phyloP scores from a whole-genome alignment of 768 basidiomycete species.

The Obba rivulosa region DNA sequence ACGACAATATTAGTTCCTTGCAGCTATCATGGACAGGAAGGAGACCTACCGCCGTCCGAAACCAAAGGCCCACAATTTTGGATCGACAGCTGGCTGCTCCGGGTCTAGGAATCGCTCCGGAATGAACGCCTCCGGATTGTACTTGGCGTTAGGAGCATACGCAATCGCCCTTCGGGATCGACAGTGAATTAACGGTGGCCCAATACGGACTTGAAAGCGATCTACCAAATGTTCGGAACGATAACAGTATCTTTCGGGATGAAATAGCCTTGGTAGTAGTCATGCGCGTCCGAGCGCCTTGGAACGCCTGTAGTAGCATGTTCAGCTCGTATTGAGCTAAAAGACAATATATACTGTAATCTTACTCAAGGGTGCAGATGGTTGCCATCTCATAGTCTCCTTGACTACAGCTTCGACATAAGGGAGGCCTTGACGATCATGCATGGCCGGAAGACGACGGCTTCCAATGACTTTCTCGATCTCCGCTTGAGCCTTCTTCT shows the following conservation, averaged over 20 bases:
- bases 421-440: slow-evolving; percentile 12
- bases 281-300: slow-evolving; percentile 13
- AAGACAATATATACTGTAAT: not conserved
- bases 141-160: slow-evolving; percentile 7
- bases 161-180: slow-evolving; percentile 6
- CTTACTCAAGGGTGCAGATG: slow-evolving; percentile 24
- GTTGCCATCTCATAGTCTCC: slow-evolving; percentile 29
- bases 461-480: slow-evolving; percentile 21
- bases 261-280: slow-evolving; percentile 15
- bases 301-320: slow-evolving; percentile 10
- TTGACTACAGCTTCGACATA: slow-evolving; percentile 19
- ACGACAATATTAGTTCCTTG: not conserved
- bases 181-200: slow-evolving; percentile 10
- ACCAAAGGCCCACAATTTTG: slow-evolving; percentile 7
- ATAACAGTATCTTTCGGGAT: slow-evolving; percentile 21
- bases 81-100: slow-evolving; percentile 2
- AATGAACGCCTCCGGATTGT: slow-evolving; percentile 9
- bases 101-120: slow-evolving; percentile 16
- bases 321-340: not conserved
- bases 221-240: slow-evolving; percentile 21
- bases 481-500: slow-evolving; percentile 21
- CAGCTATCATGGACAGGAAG: not conserved
- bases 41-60: slow-evolving; percentile 8
- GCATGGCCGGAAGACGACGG: slow-evolving; percentile 14
- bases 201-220: not conserved